Evolutionary conservation across 2,329 filamentous ascomycete genomes (phyloP).

Genomic region (Madurella mycetomatis): DNA sequence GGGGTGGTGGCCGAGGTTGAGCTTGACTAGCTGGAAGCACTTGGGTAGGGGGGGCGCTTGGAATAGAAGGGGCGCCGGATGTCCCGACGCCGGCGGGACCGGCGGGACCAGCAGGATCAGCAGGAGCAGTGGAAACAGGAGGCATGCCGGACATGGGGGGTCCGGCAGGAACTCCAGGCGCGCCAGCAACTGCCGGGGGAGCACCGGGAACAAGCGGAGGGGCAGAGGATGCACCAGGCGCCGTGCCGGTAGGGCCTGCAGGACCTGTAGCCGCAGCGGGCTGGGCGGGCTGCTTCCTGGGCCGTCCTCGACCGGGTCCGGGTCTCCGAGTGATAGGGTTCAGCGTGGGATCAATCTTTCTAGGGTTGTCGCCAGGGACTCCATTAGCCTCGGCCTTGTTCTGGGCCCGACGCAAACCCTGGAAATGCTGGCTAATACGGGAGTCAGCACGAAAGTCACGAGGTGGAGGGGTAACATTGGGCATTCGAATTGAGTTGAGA

Average conservation of each 20-base stretch:
- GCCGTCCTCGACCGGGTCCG: slow-evolving; percentile 53
- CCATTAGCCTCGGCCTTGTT: slow-evolving; percentile 44
- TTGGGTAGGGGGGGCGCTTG: background rate
- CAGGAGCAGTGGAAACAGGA: background rate
- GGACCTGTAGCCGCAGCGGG: slow-evolving; percentile 14
- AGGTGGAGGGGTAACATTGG: background rate
- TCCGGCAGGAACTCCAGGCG: background rate
- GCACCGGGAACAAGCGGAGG: background rate
- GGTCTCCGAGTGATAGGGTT: slow-evolving; percentile 59
- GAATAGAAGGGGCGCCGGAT: slow-evolving; percentile 7
- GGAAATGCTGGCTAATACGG: slow-evolving; percentile 55
- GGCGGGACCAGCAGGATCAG: slow-evolving; percentile 2
- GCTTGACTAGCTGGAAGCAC: slow-evolving; percentile 1
- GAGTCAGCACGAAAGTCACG: slow-evolving; percentile 15
- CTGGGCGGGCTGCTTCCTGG: slow-evolving; percentile 41
- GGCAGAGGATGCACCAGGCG: background rate
- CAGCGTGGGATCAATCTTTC: slow-evolving; percentile 45
- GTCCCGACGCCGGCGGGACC: background rate
- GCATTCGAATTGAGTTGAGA: background rate
- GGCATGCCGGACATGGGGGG: background rate
- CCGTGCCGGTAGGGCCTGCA: background rate
- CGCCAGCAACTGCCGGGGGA: background rate
- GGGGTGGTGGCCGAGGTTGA: slow-evolving; percentile 1
- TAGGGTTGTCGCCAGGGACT: slow-evolving; percentile 31
- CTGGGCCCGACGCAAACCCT: slow-evolving; percentile 53